Evolutionary conservation across 2,329 filamentous ascomycete genomes (phyloP).

Genomic region (Penicillium sp.): DNA sequence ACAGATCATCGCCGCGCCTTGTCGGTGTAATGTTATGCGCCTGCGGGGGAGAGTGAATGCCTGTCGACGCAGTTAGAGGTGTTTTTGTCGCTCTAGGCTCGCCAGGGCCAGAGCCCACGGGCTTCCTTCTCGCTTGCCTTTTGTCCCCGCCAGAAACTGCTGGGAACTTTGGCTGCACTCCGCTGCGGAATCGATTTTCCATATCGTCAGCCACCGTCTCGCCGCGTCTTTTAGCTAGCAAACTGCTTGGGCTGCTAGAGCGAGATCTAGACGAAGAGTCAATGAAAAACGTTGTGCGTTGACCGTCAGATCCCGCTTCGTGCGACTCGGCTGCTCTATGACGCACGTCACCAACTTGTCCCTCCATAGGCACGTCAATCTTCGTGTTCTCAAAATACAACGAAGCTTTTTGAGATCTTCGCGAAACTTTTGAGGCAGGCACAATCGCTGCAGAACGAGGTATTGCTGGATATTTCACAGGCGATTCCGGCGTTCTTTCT

Average conservation of each 20-base stretch:
- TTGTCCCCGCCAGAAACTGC: not conserved
- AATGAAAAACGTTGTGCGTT: not conserved
- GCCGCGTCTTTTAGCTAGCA: constrained; percentile 21
- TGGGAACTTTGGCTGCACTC: constrained; percentile 2
- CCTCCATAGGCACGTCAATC: not conserved
- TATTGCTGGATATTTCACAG: constrained; percentile 20
- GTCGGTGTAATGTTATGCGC: constrained; percentile 16
- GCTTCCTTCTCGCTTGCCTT: not conserved
- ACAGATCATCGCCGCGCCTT: constrained; percentile 12
- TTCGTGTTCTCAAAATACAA: constrained; percentile 20
- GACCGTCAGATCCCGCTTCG: not conserved
- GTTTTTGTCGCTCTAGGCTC: no score
- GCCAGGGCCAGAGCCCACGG: not conserved
- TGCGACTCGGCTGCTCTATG: not conserved
- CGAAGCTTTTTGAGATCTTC: constrained; percentile 29
- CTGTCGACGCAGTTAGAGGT: not conserved
- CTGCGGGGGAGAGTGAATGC: not conserved
- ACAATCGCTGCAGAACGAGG: constrained; percentile 20
- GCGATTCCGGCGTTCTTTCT: constrained; percentile 9
- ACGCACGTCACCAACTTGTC: not conserved
- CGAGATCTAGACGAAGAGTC: constrained; percentile 9
- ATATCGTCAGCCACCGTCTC: constrained; percentile 18
- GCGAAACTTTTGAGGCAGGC: constrained; percentile 27
- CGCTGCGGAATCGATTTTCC: constrained; percentile 16
- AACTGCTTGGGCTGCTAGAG: constrained; percentile 14